Percentiles rank a stretch among this genome's conserved stretches.
phyloP scores from a whole-genome alignment of 2,329 filamentous ascomycete species.

The Chalaropsis thielavioides region DNA sequence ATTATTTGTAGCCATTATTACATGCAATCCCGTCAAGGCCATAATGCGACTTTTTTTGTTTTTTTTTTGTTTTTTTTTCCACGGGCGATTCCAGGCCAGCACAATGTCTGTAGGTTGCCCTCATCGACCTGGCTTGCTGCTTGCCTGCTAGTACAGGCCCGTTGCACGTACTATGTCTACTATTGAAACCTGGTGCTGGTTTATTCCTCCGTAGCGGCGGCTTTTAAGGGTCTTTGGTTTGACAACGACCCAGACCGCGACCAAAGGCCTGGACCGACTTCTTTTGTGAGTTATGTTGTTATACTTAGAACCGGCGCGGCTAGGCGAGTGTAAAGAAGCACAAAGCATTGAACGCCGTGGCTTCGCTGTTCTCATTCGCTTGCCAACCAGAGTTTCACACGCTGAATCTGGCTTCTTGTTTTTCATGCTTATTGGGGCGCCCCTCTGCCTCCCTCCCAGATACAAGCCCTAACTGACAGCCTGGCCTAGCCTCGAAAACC shows the following conservation, averaged over 20 bases:
- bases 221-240: background rate
- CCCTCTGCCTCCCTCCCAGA: background rate
- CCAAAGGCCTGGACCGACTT: background rate
- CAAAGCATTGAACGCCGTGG: conserved; percentile 1
- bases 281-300: background rate
- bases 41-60: conserved; percentile 4
- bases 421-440: background rate
- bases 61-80: background rate
- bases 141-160: background rate
- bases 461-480: no score
- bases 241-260: background rate
- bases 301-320: conserved; percentile 5
- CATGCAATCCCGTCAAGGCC: background rate
- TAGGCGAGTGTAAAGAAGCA: conserved; percentile 1
- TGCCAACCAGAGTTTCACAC: background rate
- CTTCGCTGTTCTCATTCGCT: background rate
- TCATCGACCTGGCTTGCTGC: no score
- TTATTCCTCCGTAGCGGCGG: background rate
- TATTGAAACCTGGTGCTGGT: background rate
- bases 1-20: conserved; percentile 4
- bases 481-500: background rate
- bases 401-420: background rate
- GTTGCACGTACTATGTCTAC: background rate
- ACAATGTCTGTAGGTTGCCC: no score
- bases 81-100: background rate